Conservation (phyloP, 345 rosid species). For the Boechera divaricarpa region DNA sequence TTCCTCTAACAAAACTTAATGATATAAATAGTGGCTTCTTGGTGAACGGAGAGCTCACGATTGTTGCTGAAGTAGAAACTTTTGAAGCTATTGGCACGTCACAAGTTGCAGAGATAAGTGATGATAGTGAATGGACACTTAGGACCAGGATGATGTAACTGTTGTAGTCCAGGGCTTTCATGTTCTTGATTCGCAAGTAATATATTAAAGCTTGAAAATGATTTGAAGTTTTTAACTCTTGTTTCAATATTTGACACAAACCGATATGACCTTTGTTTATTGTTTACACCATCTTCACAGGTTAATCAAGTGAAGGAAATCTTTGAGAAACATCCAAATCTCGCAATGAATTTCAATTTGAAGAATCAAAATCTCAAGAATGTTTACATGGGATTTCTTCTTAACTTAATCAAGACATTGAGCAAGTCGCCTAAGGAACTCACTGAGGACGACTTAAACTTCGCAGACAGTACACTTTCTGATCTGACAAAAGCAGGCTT, state of each 20-base stretch:
- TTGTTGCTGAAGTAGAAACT: constrained; percentile 66
- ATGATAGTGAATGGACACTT: constrained; percentile 2
- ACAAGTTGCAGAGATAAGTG: background rate
- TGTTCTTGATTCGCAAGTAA: constrained; percentile 8
- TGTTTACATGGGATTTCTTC: constrained; percentile 8
- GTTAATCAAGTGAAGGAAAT: constrained; percentile 10
- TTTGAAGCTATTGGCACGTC: background rate
- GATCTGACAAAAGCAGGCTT: constrained; percentile 34
- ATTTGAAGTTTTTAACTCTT: background rate
- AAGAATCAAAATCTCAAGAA: constrained; percentile 10
- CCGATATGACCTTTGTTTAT: background rate
- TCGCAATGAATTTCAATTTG: background rate
- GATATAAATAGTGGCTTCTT: constrained; percentile 35
- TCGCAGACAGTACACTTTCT: background rate
- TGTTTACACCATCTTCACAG: background rate
- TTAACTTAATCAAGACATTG: constrained; percentile 10
- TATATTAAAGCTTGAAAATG: background rate
- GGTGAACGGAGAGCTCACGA: constrained; percentile 57
- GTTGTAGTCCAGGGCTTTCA: constrained; percentile 17
- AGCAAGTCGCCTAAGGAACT: constrained; percentile 7
- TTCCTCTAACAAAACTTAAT: background rate
- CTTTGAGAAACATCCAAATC: constrained; percentile 27
- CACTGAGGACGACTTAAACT: background rate
- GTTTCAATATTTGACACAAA: background rate
- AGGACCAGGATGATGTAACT: background rate